Conservation (phyloP, 2,329 filamentous ascomycete species). For the Aspergillus carbonarius region DNA sequence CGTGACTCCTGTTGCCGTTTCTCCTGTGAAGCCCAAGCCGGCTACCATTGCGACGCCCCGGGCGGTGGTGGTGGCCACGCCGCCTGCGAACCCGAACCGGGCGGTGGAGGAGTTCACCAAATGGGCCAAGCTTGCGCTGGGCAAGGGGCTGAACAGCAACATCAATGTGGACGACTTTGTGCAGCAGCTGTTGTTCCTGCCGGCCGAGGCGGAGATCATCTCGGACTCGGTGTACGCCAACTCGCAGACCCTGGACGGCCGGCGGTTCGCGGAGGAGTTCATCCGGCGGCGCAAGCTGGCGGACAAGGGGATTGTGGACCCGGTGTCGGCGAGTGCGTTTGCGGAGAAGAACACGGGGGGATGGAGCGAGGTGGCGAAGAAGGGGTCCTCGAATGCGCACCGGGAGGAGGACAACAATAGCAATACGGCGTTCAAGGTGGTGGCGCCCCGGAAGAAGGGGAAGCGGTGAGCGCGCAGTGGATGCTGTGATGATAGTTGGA, state of each 20-base stretch:
- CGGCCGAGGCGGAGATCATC: constrained; percentile 75
- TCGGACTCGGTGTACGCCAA: constrained; percentile 85
- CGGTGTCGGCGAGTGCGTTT: constrained; percentile 56
- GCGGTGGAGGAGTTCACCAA: constrained; percentile 92
- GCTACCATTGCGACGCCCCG: constrained; percentile 56
- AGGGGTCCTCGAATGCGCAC: constrained; percentile 59
- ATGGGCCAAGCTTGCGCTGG: constrained; percentile 80
- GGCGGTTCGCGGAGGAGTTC: constrained; percentile 92
- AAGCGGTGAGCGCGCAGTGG: constrained; percentile 57
- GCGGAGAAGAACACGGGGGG: constrained; percentile 61
- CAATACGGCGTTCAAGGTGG: constrained; percentile 77
- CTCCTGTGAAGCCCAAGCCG: constrained; percentile 48
- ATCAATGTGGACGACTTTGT: constrained; percentile 79
- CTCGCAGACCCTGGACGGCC: constrained; percentile 86
- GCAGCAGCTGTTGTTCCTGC: constrained; percentile 70
- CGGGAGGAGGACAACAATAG: constrained; percentile 49
- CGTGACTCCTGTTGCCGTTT: constrained; percentile 36
- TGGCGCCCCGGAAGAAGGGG: constrained; percentile 87
- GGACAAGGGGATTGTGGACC: constrained; percentile 81
- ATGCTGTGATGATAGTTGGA: not conserved
- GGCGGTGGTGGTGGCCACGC: constrained; percentile 48
- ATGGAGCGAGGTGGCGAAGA: constrained; percentile 98
- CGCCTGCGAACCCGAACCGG: constrained; percentile 50
- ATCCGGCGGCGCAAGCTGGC: constrained; percentile 89
- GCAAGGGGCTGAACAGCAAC: constrained; percentile 67